Evolutionary conservation across 768 basidiomycete genomes (phyloP).

Genomic region (Panaeolus papilionaceus): DNA sequence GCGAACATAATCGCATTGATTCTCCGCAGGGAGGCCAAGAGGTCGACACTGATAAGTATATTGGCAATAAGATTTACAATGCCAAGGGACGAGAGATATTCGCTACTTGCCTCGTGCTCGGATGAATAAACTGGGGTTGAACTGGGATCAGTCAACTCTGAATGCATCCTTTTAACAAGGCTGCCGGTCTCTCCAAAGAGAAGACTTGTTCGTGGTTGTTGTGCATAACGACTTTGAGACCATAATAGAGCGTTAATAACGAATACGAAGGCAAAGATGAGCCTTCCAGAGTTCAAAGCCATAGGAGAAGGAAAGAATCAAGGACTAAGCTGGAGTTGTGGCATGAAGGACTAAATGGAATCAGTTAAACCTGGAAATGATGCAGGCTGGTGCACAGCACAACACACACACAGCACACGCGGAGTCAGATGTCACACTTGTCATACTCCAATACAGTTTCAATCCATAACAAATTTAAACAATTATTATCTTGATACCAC

Average conservation of each 20-base stretch:
- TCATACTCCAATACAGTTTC: neutral
- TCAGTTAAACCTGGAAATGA: slow-evolving; percentile 1
- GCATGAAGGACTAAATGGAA: slow-evolving; percentile 11
- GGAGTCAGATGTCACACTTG: neutral
- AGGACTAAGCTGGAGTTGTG: slow-evolving; percentile 1
- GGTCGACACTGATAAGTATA: slow-evolving; percentile 66
- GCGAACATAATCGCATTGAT: slow-evolving; percentile 72
- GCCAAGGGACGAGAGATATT: neutral
- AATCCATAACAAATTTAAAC: too few species aligned
- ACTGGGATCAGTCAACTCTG: slow-evolving; percentile 36
- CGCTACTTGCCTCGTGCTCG: slow-evolving; percentile 36
- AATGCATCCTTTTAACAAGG: slow-evolving; percentile 50
- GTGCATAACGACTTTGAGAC: slow-evolving; percentile 47
- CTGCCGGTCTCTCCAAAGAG: slow-evolving; percentile 35
- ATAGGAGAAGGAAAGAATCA: slow-evolving; percentile 39
- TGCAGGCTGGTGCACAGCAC: neutral
- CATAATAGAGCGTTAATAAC: slow-evolving; percentile 44
- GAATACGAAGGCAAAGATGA: slow-evolving; percentile 58
- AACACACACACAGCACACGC: neutral
- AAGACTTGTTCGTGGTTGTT: slow-evolving; percentile 32
- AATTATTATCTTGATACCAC: neutral
- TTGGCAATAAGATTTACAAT: slow-evolving; percentile 7
- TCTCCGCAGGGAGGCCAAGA: slow-evolving; percentile 51
- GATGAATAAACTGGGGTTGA: slow-evolving; percentile 17
- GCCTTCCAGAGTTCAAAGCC: slow-evolving; percentile 52